A percentile compares a stretch with the other conserved stretches of the same genome.
Evolutionary conservation across 2,329 filamentous ascomycete genomes (phyloP).

Genomic region (Ustulina deusta): DNA sequence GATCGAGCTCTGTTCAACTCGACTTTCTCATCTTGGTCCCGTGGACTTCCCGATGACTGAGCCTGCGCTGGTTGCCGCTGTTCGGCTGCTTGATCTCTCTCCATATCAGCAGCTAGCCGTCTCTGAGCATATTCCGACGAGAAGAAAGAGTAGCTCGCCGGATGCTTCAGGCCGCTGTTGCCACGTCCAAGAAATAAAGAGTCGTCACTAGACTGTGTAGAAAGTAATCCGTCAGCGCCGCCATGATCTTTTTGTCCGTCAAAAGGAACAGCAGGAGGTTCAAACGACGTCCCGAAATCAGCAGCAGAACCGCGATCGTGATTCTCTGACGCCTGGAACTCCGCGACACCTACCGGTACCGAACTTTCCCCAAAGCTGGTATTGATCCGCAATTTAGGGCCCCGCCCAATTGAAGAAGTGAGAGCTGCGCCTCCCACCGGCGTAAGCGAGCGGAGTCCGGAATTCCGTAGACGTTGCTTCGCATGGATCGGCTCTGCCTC

Average conservation of each 20-base stretch:
- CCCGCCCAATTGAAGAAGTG: not conserved
- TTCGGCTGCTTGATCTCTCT: not conserved
- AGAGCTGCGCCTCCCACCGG: not conserved
- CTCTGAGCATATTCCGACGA: conserved; percentile 38
- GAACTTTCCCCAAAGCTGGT: not conserved
- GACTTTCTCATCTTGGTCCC: not conserved
- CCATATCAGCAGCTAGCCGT: conserved; percentile 1
- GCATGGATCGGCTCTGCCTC: conserved; percentile 15
- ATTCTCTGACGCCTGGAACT: conserved; percentile 13
- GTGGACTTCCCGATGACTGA: not conserved
- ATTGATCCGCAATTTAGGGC: not conserved
- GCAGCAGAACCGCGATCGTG: not conserved
- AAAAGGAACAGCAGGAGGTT: not conserved
- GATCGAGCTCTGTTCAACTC: not conserved
- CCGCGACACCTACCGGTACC: not conserved
- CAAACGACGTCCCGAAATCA: too few species aligned
- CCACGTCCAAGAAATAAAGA: conserved; percentile 37
- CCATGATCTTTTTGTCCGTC: not conserved
- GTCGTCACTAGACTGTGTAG: conserved; percentile 19
- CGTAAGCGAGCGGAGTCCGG: not conserved
- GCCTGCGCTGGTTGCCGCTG: not conserved
- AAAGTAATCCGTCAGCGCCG: not conserved
- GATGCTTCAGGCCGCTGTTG: not conserved
- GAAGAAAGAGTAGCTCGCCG: conserved; percentile 40
- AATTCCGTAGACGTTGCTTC: not conserved